These are phyloP conservation scores for Sisymbrium irio DNA, from an alignment of 345 rosid species.

Conservation along the genomic window DNA sequence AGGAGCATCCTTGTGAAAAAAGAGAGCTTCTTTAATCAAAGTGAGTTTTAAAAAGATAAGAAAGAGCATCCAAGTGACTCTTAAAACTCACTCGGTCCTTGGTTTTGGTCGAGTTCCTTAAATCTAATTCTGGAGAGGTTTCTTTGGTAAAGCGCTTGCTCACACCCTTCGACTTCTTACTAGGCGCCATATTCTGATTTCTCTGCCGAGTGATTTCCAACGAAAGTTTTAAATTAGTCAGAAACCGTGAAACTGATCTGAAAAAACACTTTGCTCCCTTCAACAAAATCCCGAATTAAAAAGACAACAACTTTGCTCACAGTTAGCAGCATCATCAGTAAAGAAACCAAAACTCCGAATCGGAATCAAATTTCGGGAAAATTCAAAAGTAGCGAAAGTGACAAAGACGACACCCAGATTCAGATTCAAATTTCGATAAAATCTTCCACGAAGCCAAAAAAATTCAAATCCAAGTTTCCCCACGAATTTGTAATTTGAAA, in stretches of 20 bases:
- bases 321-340: background rate
- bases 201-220: conserved; percentile 23
- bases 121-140: conserved; percentile 39
- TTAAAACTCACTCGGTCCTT: conserved; percentile 57
- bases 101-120: conserved; percentile 46
- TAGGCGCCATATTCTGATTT: conserved; percentile 56
- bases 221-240: background rate
- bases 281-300: background rate
- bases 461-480: background rate
- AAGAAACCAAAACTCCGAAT: background rate
- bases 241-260: background rate
- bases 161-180: conserved; percentile 60
- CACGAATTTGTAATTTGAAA: background rate
- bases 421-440: background rate
- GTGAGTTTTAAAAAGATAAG: background rate
- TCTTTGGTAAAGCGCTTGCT: conserved; percentile 26
- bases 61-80: background rate
- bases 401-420: conserved; percentile 21
- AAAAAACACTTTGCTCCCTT: background rate
- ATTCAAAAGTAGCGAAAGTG: background rate
- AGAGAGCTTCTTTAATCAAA: background rate
- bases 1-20: background rate
- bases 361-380: conserved; percentile 1
- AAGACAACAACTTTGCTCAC: conserved; percentile 13
- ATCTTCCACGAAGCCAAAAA: background rate